Conservation (phyloP, 2,329 filamentous ascomycete species). For the Lachnellula occidentalis region DNA sequence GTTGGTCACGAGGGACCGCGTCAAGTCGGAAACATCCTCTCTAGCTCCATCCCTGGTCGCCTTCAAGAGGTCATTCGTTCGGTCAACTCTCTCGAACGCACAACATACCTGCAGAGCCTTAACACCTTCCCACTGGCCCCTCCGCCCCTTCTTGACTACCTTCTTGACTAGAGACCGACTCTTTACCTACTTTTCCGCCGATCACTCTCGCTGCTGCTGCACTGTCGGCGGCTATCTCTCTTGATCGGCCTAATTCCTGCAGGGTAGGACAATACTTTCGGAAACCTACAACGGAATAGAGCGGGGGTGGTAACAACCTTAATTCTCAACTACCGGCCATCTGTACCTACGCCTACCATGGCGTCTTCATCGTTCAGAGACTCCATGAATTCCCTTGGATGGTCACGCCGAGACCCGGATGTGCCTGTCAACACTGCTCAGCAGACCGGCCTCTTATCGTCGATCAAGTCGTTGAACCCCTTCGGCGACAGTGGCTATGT, state of each 20-base stretch:
- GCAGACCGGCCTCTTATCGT: slow-evolving; percentile 70
- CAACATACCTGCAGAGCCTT: slow-evolving; percentile 29
- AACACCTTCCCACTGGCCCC: slow-evolving; percentile 1
- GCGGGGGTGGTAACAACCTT: slow-evolving; percentile 12
- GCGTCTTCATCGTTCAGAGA: slow-evolving; percentile 86
- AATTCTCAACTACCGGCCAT: slow-evolving; percentile 19
- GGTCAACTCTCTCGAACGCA: slow-evolving; percentile 29
- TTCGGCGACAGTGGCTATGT: slow-evolving; percentile 86
- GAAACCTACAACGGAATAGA: slow-evolving; percentile 5
- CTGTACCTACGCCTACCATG: slow-evolving; percentile 46
- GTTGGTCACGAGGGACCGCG: slow-evolving; percentile 26
- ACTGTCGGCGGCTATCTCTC: slow-evolving; percentile 8
- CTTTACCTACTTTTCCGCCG: slow-evolving; percentile 9
- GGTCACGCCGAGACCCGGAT: slow-evolving; percentile 80
- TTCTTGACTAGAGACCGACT: slow-evolving; percentile 7
- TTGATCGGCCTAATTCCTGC: slow-evolving; percentile 8
- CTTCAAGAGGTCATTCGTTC: slow-evolving; percentile 24
- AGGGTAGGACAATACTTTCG: not conserved
- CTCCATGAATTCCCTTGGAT: slow-evolving; percentile 90
- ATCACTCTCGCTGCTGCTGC: slow-evolving; percentile 5
- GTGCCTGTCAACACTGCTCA: slow-evolving; percentile 67
- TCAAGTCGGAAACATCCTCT: slow-evolving; percentile 11
- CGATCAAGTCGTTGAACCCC: slow-evolving; percentile 79
- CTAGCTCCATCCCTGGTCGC: slow-evolving; percentile 15
- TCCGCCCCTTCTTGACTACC: not conserved